phyloP scores from a whole-genome alignment of 1,284 basidiomycete species.

The Mrakiaceae sp. region DNA sequence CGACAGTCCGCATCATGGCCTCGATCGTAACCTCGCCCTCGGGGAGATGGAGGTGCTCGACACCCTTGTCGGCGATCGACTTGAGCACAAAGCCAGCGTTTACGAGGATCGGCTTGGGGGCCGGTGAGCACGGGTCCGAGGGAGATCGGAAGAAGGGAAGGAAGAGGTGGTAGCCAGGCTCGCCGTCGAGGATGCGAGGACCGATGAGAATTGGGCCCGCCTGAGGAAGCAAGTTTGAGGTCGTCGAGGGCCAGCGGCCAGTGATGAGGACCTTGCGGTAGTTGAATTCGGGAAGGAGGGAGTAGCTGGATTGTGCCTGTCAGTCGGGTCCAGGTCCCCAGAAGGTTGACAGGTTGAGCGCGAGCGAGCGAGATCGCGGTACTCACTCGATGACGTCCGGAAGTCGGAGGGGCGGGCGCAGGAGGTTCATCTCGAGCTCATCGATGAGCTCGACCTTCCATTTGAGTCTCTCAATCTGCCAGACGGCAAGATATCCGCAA shows the following conservation, averaged over 20 bases:
- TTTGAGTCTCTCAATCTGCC: constrained; percentile 79
- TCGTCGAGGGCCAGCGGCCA: constrained; percentile 58
- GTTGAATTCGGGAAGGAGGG: constrained; percentile 62
- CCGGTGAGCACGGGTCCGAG: constrained; percentile 44
- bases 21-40: constrained; percentile 32
- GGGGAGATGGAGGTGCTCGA: constrained; percentile 1
- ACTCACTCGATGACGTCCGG: constrained; percentile 80
- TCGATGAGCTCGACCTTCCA: constrained; percentile 95
- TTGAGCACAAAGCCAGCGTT: constrained; percentile 77
- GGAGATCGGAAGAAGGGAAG: constrained; percentile 62
- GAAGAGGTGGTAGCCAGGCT: constrained; percentile 73
- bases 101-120: constrained; percentile 57
- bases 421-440: constrained; percentile 83
- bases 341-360: no score
- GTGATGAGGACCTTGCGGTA: constrained; percentile 71
- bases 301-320: neutral
- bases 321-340: no score
- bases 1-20: constrained; percentile 57
- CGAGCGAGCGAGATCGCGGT: neutral
- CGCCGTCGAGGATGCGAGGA: constrained; percentile 78
- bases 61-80: constrained; percentile 24
- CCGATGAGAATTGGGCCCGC: constrained; percentile 63
- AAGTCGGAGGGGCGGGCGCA: constrained; percentile 63
- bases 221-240: neutral
- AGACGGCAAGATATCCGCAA: constrained; percentile 82